Conservation (phyloP, 2,329 filamentous ascomycete species). For the Penicillium thymicola region DNA sequence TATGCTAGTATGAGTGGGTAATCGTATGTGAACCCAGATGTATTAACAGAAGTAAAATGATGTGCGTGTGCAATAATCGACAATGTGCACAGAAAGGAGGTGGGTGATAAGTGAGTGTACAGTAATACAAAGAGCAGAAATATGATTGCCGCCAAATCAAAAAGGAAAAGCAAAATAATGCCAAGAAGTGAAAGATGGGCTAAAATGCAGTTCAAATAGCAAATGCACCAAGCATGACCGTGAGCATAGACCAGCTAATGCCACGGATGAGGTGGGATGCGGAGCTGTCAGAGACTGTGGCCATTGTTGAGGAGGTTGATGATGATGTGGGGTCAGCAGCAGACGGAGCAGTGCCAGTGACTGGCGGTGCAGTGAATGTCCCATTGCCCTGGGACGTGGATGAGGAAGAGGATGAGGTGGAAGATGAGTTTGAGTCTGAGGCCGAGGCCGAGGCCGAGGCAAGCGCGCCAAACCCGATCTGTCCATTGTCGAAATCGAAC, state of each 20-base stretch:
- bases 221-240: constrained; percentile 10
- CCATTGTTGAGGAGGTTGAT: constrained; percentile 5
- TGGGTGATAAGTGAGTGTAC: neutral
- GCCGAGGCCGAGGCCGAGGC: constrained; percentile 9
- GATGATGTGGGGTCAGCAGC: constrained; percentile 3
- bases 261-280: constrained; percentile 12
- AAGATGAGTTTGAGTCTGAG: neutral
- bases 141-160: constrained; percentile 1
- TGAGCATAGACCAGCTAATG: constrained; percentile 18
- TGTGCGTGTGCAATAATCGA: neutral
- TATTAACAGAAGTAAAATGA: constrained; percentile 6
- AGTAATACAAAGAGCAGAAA: constrained; percentile 1
- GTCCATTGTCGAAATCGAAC: constrained; percentile 67
- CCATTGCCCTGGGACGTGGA: constrained; percentile 9
- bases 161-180: neutral
- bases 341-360: constrained; percentile 9
- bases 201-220: constrained; percentile 11
- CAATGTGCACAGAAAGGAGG: neutral
- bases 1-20: neutral
- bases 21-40: neutral
- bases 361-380: constrained; percentile 11
- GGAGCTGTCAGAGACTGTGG: constrained; percentile 7
- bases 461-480: constrained; percentile 37
- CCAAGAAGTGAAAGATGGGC: constrained; percentile 1
- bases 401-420: neutral